Evolutionary conservation across 1,139 yeast genomes (phyloP), one percentile per base, ranked within the genome.

Genomic region (Nakaseomyces bracarensis): DNA sequence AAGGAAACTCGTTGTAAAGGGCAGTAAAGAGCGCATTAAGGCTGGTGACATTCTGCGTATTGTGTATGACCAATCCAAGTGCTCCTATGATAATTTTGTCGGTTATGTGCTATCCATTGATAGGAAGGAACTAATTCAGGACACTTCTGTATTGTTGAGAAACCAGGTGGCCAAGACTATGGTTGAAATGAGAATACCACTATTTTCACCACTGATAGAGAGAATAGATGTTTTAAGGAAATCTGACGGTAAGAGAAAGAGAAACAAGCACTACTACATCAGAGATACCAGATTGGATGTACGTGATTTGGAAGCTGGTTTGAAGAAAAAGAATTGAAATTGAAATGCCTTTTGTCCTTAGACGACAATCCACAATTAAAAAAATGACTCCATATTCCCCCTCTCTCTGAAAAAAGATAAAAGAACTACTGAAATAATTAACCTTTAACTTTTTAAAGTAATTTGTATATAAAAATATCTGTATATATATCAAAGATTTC

Each of bases 221-320:
- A 75, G 81, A 63, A 70, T 87, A 45, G 96, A 87, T 62, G 62
- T 84, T 29, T 64, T 87, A 51, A 73, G 83, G 64, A 79, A 79
- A 61, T 89, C 94, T 21, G 70, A 72, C 52, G 57, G 60, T 25
- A 72, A 71, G 57, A 80, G 83, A 66, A 74, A 78, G 70, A 70
- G 95, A 74, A 75, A 77, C 66, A 86, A 84, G 70, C 91, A 85
- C 52, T 86, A 80, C 70, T 87, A 84, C 65, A 83, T 87, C 59
- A 81, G 96, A 67, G 82, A 77, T 64, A 74, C 85, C 50, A 80
- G 79, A 64, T 68, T 81, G 65, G 96, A 87, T 64, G 95, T 85
- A 36, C 83, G 81, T 47, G 91, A 82, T 58, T 68, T 82, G 47
- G 91, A 82, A 47, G 63, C 69, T 19, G 55, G 60, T 42, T 45